A percentile compares a stretch with the other conserved stretches of the same genome.
Evolutionary conservation across 2,329 filamentous ascomycete genomes (phyloP).

Genomic region (Colletotrichum chlorophyti): DNA sequence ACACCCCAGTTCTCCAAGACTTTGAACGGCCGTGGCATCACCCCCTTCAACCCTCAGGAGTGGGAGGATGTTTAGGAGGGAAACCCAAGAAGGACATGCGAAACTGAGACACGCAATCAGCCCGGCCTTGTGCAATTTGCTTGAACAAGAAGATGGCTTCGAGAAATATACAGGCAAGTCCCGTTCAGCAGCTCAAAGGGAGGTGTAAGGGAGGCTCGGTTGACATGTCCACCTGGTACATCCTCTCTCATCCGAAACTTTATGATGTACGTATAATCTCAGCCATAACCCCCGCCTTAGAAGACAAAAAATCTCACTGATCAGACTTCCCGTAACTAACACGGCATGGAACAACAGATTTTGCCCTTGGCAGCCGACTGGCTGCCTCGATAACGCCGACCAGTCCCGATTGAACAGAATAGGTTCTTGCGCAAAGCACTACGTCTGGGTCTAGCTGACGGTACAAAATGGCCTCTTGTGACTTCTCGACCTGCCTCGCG

Average conservation of each 20-base stretch:
- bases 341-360: neutral
- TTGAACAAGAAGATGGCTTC: slow-evolving; percentile 38
- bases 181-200: slow-evolving; percentile 31
- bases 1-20: slow-evolving; percentile 10
- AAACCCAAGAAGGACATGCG: slow-evolving; percentile 28
- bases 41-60: neutral
- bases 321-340: too few species aligned
- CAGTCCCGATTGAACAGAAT: slow-evolving; percentile 10
- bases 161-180: slow-evolving; percentile 33
- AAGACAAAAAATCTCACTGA: too few species aligned
- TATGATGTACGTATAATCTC: too few species aligned
- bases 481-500: neutral
- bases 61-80: slow-evolving; percentile 1
- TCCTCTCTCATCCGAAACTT: slow-evolving; percentile 36
- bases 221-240: slow-evolving; percentile 36
- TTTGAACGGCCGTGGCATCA: slow-evolving; percentile 2
- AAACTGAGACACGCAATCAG: slow-evolving; percentile 32
- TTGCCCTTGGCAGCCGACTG: slow-evolving; percentile 1
- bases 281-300: too few species aligned
- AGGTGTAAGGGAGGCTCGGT: neutral
- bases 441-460: slow-evolving; percentile 12
- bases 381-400: slow-evolving; percentile 6
- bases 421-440: neutral
- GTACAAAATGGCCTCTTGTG: slow-evolving; percentile 5
- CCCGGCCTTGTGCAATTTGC: slow-evolving; percentile 39